phyloP scores from a whole-genome alignment of 306 rosid species.

The Sindora glabra region DNA sequence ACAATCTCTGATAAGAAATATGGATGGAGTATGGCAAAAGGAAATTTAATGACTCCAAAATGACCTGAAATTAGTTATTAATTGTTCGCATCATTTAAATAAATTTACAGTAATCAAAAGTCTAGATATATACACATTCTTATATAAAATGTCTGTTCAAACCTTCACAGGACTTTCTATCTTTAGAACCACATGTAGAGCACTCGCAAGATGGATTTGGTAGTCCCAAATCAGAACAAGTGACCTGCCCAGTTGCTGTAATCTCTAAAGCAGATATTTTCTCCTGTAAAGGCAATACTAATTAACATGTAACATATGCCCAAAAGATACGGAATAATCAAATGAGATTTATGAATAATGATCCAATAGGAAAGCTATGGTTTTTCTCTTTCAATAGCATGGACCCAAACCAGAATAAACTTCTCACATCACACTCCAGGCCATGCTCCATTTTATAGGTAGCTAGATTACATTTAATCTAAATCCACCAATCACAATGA shows the following conservation, averaged over 20 bases:
- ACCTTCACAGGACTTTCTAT: constrained; percentile 65
- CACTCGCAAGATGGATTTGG: constrained; percentile 69
- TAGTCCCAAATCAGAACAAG: constrained; percentile 71
- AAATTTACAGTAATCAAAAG: constrained; percentile 2
- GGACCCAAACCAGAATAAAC: constrained; percentile 9
- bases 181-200: constrained; percentile 67
- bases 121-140: constrained; percentile 12
- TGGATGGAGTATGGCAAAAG: constrained; percentile 60
- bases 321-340: not conserved
- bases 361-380: not conserved
- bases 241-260: constrained; percentile 58
- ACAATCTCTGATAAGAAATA: constrained; percentile 71
- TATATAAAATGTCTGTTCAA: constrained; percentile 12
- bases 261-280: constrained; percentile 41
- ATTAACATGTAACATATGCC: constrained; percentile 3
- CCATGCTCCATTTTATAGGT: not conserved
- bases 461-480: not conserved
- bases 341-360: constrained; percentile 4
- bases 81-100: constrained; percentile 14
- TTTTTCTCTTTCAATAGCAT: constrained; percentile 1
- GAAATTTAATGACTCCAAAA: constrained; percentile 72
- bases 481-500: not conserved
- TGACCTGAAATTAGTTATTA: constrained; percentile 60
- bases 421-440: constrained; percentile 7
- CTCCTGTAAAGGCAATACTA: constrained; percentile 46